Conservation (phyloP, 2,329 filamentous ascomycete species). For the Helicocarpus griseus region DNA sequence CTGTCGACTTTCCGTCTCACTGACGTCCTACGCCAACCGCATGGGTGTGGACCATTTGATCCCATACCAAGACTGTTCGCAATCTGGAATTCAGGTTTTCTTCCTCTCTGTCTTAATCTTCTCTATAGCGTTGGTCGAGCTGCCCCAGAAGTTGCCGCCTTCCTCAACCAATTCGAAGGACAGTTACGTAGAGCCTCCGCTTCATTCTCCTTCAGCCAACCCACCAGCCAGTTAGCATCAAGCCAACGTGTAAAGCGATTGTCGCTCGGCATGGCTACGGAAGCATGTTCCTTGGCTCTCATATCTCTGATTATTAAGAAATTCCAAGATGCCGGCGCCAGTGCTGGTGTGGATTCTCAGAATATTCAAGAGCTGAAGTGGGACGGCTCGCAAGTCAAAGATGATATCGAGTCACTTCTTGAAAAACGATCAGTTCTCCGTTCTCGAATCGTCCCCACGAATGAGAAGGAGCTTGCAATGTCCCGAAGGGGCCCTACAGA, state of each 20-base stretch:
- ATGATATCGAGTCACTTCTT: slow-evolving; percentile 77
- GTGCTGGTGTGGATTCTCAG: slow-evolving; percentile 45
- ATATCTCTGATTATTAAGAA: slow-evolving; percentile 62
- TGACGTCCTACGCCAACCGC: slow-evolving; percentile 58
- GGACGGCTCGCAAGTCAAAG: slow-evolving; percentile 61
- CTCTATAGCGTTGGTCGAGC: slow-evolving; percentile 71
- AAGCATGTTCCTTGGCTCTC: slow-evolving; percentile 69
- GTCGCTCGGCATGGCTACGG: slow-evolving; percentile 62
- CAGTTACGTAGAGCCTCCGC: slow-evolving; percentile 64
- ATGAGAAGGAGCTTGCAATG: slow-evolving; percentile 60
- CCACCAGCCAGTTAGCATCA: slow-evolving; percentile 25
- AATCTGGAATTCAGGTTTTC: slow-evolving; percentile 80
- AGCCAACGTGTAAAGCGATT: slow-evolving; percentile 43
- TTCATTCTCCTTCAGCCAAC: slow-evolving; percentile 50
- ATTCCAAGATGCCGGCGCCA: slow-evolving; percentile 55
- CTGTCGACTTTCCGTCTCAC: slow-evolving; percentile 71
- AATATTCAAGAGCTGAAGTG: slow-evolving; percentile 66
- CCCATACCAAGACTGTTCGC: slow-evolving; percentile 67
- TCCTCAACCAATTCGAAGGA: slow-evolving; percentile 79
- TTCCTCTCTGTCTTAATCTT: slow-evolving; percentile 83
- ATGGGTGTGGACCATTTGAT: slow-evolving; percentile 69
- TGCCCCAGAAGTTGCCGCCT: slow-evolving; percentile 73
- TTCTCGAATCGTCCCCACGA: slow-evolving; percentile 63
- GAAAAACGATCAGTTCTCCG: slow-evolving; percentile 58
- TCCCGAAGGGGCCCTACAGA: slow-evolving; percentile 32